Conservation (phyloP, 345 rosid species). For the Capsella bursapastoris region DNA sequence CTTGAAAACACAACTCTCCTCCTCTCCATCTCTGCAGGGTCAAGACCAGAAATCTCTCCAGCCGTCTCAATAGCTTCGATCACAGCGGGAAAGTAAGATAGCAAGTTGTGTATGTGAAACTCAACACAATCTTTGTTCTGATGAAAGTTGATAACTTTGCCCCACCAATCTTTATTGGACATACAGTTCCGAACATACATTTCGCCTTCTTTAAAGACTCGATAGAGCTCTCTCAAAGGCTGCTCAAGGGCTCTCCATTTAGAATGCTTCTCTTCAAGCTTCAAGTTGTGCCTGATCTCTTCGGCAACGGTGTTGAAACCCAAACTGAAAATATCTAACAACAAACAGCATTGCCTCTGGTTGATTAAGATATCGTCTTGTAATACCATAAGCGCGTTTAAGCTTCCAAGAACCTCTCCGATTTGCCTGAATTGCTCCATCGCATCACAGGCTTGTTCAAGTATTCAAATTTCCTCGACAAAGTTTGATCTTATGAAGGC, state of each 20-base stretch:
- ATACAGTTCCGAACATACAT: constrained; percentile 68
- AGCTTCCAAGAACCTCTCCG: constrained; percentile 91
- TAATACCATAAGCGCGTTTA: constrained; percentile 82
- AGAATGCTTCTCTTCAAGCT: constrained; percentile 75
- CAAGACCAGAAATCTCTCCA: constrained; percentile 83
- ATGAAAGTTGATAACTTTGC: constrained; percentile 67
- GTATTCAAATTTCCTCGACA: neutral
- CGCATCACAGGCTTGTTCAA: constrained; percentile 18
- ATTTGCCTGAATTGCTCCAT: constrained; percentile 92
- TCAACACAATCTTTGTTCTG: constrained; percentile 85
- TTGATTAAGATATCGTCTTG: constrained; percentile 81
- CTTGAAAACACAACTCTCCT: constrained; percentile 61
- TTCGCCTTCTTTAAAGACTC: constrained; percentile 91
- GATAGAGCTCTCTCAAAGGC: constrained; percentile 71
- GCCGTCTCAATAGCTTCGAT: constrained; percentile 87
- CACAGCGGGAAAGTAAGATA: constrained; percentile 65
- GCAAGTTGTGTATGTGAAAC: constrained; percentile 80
- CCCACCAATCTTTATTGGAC: constrained; percentile 87
- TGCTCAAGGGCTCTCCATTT: constrained; percentile 93
- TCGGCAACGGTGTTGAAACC: constrained; percentile 73
- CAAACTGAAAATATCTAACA: constrained; percentile 61
- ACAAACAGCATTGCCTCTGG: constrained; percentile 68
- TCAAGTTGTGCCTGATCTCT: constrained; percentile 72
- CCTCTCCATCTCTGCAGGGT: constrained; percentile 79
- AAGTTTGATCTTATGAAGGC: constrained; percentile 3